Evolutionary conservation across 129 eudicot genomes (phyloP), one percentile per base, ranked within the genome.

Genomic region (Lonicera japonica): DNA sequence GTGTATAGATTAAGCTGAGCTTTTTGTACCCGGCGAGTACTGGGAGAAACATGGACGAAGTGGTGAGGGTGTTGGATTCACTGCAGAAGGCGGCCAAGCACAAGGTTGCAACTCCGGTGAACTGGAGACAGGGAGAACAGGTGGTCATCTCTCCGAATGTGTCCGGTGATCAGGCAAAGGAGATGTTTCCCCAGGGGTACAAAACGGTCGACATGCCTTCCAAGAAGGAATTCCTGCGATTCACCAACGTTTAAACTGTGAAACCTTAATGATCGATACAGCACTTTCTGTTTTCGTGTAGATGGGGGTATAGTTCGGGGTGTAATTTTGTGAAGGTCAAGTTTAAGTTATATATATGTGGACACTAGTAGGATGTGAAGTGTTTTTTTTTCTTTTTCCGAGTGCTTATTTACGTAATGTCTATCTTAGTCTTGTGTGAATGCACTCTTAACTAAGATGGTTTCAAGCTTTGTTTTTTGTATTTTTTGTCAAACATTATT

Each of bases 31-130:
- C 97, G 23, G 83, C 90, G 6, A 79, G 87, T 50, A 84, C 95
- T 0, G 97, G 97, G 2, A 41, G 97, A 61, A 91, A 91, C 86
- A 77, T 91, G 90, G 97, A 91, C n/a, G 97, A 91, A 40, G 97
- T 91, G 64, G 66, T 84, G 71, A 81, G 95, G 78, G 94, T 61
- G 29, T 0, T 87, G 72, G 97, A 91, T 14, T 84, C 97, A 10
- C 61, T 87, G 63, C 61, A 58, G 70, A 84, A 64, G 80, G 90
- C 94, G 12, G 55, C 73, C 0, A 73, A 87, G 76, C 72, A 84
- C 69, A 87, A 87, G 67, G 73, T 84, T 0, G 95, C 97, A 0
- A 91, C 95, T n/a, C 95, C 95, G 5, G 90, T 73, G 0, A 82
- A 90, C 54, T 90, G 97, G 97, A 90, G 86, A 64, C 76, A 74